phyloP scores from a whole-genome alignment of 1,139 yeast species.

The Keqinozyma sinolaborantium region DNA sequence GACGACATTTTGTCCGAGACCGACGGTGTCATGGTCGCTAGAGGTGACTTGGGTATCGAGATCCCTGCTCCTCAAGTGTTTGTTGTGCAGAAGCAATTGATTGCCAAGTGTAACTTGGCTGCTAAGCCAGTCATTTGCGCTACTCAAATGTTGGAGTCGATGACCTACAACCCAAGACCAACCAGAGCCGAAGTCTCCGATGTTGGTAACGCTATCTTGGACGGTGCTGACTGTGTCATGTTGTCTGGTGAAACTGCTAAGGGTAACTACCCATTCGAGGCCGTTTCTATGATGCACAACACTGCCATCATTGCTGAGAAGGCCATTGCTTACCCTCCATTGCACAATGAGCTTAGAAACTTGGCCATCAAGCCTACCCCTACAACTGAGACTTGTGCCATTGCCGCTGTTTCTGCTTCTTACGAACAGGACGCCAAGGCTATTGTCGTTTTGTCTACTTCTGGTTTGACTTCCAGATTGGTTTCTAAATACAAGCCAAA shows the following conservation, averaged over 20 bases:
- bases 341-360: constrained; percentile 85
- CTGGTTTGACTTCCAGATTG: constrained; percentile 94
- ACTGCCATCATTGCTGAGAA: constrained; percentile 95
- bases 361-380: constrained; percentile 87
- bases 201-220: constrained; percentile 98
- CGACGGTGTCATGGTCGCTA: constrained; percentile 99
- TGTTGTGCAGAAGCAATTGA: constrained; percentile 97
- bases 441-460: constrained; percentile 90
- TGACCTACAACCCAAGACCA: constrained; percentile 99
- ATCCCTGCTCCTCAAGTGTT: constrained; percentile 99
- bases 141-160: constrained; percentile 98
- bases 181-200: constrained; percentile 99
- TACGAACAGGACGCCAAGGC: constrained; percentile 97
- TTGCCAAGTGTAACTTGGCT: constrained; percentile 98
- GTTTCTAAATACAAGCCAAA: constrained; percentile 97
- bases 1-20: constrained; percentile 92
- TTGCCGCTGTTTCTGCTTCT: constrained; percentile 94
- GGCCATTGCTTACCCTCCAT: constrained; percentile 86
- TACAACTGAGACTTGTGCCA: constrained; percentile 95
- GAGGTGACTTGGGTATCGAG: constrained; percentile 99
- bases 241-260: constrained; percentile 99
- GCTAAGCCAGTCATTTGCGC: constrained; percentile 99
- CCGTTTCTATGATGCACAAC: constrained; percentile 98
- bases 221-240: constrained; percentile 99
- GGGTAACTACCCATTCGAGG: constrained; percentile 97